A percentile compares a stretch with the other conserved stretches of the same genome.
Conservation (phyloP, 2,329 filamentous ascomycete genomes). For the Neonectria hederae region DNA sequence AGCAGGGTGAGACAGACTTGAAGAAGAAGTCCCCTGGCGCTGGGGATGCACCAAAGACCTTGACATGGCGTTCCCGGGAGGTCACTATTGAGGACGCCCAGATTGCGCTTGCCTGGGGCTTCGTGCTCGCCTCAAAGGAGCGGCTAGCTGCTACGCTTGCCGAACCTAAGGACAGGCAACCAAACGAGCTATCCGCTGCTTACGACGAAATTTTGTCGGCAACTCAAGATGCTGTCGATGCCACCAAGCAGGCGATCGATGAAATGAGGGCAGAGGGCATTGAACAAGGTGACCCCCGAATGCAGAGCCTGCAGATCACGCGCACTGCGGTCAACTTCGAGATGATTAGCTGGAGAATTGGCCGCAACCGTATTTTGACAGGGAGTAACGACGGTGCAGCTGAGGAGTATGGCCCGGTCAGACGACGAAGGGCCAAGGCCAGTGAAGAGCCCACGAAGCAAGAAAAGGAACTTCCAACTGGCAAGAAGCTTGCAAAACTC, state of each 20-base stretch:
- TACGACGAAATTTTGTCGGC: conserved; percentile 92
- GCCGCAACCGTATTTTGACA: conserved; percentile 88
- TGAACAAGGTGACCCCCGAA: conserved; percentile 81
- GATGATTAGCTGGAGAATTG: conserved; percentile 93
- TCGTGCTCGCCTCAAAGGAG: conserved; percentile 66
- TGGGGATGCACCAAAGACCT: conserved; percentile 73
- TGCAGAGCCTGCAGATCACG: conserved; percentile 93
- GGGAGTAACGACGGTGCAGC: conserved; percentile 82
- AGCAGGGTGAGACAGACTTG: conserved; percentile 59
- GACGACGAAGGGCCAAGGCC: conserved; percentile 58
- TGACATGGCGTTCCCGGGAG: conserved; percentile 86
- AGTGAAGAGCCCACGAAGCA: conserved; percentile 53
- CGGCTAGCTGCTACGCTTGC: conserved; percentile 59
- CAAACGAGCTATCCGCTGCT: conserved; percentile 78
- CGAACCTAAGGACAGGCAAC: conserved; percentile 54
- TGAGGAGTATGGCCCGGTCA: conserved; percentile 59
- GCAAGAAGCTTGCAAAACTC: conserved; percentile 80
- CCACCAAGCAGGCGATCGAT: conserved; percentile 91
- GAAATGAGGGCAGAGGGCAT: conserved; percentile 87
- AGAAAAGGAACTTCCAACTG: conserved; percentile 71
- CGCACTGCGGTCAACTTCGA: conserved; percentile 94
- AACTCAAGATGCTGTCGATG: conserved; percentile 93
- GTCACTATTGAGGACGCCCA: conserved; percentile 93
- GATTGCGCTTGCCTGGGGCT: conserved; percentile 84
- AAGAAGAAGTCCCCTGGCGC: conserved; percentile 60